Conservation (phyloP, 495 filamentous ascomycete genomes). For the Cercophora samala region DNA sequence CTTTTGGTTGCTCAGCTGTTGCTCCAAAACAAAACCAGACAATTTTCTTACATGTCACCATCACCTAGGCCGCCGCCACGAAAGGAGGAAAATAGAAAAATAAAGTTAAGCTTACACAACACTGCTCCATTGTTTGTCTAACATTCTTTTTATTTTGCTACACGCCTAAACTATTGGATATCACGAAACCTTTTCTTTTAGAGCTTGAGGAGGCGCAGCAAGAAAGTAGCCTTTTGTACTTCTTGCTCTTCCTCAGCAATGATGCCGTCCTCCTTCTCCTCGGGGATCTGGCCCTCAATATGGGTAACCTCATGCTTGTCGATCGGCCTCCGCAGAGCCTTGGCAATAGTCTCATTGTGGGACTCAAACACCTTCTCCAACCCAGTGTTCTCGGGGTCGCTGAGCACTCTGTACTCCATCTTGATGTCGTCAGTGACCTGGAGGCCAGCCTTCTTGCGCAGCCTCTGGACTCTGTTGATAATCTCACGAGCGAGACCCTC, state of each 20-base stretch:
- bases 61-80: slow-evolving; percentile 40
- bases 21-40: neutral
- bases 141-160: neutral
- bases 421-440: slow-evolving; percentile 45
- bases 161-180: neutral
- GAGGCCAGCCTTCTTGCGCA: slow-evolving; percentile 46
- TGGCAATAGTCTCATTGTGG: slow-evolving; percentile 66
- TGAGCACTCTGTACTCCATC: slow-evolving; percentile 46
- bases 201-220: slow-evolving; percentile 76
- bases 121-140: neutral
- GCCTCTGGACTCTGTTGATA: slow-evolving; percentile 46
- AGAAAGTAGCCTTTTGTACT: slow-evolving; percentile 79
- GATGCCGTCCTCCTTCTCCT: slow-evolving; percentile 54
- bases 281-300: slow-evolving; percentile 60
- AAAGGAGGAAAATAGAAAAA: slow-evolving; percentile 40
- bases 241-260: slow-evolving; percentile 87
- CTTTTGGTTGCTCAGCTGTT: neutral
- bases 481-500: slow-evolving; percentile 46
- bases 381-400: slow-evolving; percentile 73
- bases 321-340: slow-evolving; percentile 73
- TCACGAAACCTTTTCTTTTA: slow-evolving; percentile 30
- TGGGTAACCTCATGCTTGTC: slow-evolving; percentile 68
- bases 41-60: slow-evolving; percentile 6
- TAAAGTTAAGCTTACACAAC: neutral
- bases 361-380: slow-evolving; percentile 69